Percentiles rank a stretch among this genome's conserved stretches.
These are phyloP conservation scores for Dalbergia cultrata DNA, from an alignment of 306 rosid genomes.

Conservation along the genomic window DNA sequence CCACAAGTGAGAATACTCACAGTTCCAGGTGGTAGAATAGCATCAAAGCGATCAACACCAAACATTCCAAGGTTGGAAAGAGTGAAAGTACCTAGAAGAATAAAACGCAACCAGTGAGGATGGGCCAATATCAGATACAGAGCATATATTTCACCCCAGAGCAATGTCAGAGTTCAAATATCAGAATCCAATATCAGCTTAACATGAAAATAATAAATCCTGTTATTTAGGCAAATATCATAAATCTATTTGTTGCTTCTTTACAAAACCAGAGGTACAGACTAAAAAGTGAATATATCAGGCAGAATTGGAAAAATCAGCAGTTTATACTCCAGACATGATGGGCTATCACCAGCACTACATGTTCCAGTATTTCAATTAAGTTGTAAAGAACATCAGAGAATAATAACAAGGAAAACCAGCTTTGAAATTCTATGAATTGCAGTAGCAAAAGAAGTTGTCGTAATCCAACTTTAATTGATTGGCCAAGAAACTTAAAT, in stretches of 20 bases:
- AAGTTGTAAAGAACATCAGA: neutral
- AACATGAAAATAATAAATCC: neutral
- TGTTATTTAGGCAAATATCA: slow-evolving; percentile 15
- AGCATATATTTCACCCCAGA: neutral
- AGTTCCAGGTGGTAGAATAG: slow-evolving; percentile 97
- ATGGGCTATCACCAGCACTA: neutral
- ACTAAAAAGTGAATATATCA: slow-evolving; percentile 14
- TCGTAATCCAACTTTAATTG: neutral
- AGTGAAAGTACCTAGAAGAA: slow-evolving; percentile 83
- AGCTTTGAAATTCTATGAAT: neutral
- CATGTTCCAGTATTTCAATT: neutral
- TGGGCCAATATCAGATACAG: slow-evolving; percentile 25
- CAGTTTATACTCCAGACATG: slow-evolving; percentile 11
- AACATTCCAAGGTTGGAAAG: slow-evolving; percentile 98
- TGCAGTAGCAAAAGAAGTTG: neutral
- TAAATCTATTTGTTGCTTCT: slow-evolving; percentile 11
- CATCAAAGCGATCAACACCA: slow-evolving; percentile 97
- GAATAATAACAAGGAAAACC: neutral
- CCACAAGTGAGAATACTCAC: slow-evolving; percentile 54
- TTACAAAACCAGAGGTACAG: slow-evolving; percentile 7
- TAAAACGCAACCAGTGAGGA: slow-evolving; percentile 31
- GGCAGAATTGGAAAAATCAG: slow-evolving; percentile 6
- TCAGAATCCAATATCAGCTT: neutral
- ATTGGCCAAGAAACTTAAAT: neutral
- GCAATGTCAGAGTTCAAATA: slow-evolving; percentile 23